phyloP scores from a whole-genome alignment of 2,329 filamentous ascomycete genomes.

The Exophiala bonariae region DNA sequence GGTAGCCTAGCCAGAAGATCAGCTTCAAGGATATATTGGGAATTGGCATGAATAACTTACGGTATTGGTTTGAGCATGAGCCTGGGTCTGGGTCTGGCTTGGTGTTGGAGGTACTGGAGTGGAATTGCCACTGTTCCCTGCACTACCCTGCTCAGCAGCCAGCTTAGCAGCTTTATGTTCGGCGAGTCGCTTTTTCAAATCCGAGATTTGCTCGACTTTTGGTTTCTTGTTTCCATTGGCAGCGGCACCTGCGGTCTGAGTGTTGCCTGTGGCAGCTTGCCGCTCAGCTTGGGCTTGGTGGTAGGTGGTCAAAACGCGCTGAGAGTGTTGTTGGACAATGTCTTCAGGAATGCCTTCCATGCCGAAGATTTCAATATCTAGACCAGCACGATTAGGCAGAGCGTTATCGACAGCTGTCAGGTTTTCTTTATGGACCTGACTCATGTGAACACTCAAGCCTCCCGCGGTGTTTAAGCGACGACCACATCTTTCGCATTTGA shows the following conservation, averaged over 20 bases:
- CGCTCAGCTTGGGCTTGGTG: constrained; percentile 83
- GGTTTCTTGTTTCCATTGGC: constrained; percentile 58
- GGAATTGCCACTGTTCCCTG: constrained; percentile 56
- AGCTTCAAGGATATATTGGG: neutral
- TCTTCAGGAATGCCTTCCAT: constrained; percentile 96
- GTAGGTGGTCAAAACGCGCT: constrained; percentile 80
- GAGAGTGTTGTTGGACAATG: constrained; percentile 77
- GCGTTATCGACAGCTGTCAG: constrained; percentile 89
- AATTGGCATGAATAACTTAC: constrained; percentile 42
- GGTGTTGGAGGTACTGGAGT: constrained; percentile 53
- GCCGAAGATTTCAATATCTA: constrained; percentile 95
- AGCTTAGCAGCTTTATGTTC: constrained; percentile 68
- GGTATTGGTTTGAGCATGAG: constrained; percentile 35
- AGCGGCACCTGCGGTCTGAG: constrained; percentile 61
- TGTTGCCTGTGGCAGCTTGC: constrained; percentile 79
- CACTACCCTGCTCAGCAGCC: constrained; percentile 60
- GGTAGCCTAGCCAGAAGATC: constrained; percentile 13
- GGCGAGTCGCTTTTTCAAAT: constrained; percentile 77
- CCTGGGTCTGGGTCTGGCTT: constrained; percentile 39
- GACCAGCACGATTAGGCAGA: constrained; percentile 76
- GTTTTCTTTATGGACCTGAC: constrained; percentile 96
- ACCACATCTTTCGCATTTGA: constrained; percentile 91
- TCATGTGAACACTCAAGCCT: constrained; percentile 95
- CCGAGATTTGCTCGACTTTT: constrained; percentile 71
- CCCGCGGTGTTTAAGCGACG: constrained; percentile 90